A percentile compares a stretch with the other conserved stretches of the same genome.
Evolutionary conservation across 768 basidiomycete species (phyloP).

Genomic region (Phaeotremella skinneri): DNA sequence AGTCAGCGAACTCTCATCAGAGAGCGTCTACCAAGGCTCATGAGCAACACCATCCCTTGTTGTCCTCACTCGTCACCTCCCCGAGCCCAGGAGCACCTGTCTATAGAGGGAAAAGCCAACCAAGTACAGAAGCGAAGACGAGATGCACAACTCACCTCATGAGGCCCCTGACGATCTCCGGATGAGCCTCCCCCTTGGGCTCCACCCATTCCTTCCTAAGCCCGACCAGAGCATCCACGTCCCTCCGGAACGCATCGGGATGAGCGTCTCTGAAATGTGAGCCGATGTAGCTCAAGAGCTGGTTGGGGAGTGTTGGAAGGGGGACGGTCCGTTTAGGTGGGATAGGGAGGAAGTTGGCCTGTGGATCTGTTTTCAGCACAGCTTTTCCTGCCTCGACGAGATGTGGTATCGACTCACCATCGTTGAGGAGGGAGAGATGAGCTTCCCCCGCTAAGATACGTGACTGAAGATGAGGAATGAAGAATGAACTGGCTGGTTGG

Average conservation of each 20-base stretch:
- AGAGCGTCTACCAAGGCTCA: neutral
- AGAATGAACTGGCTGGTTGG: too few relatives aligned
- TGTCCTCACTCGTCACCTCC: neutral
- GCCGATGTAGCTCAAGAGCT: conserved; percentile 66
- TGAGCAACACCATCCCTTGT: neutral
- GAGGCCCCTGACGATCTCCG: conserved; percentile 51
- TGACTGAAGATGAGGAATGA: too few relatives aligned
- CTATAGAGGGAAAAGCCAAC: neutral
- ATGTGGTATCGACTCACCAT: too few relatives aligned
- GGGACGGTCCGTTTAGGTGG: conserved; percentile 47
- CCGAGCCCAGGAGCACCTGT: neutral
- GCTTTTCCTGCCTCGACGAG: too few relatives aligned
- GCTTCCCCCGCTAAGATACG: too few relatives aligned
- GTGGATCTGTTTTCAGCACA: too few relatives aligned
- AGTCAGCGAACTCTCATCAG: neutral
- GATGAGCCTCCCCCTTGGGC: conserved; percentile 59
- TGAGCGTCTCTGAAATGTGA: conserved; percentile 65
- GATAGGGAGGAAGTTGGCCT: conserved; percentile 51
- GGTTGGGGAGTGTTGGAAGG: conserved; percentile 36
- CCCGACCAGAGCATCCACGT: conserved; percentile 68
- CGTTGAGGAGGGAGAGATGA: too few relatives aligned
- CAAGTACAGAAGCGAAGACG: neutral
- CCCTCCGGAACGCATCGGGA: conserved; percentile 78
- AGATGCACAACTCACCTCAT: conserved; percentile 59
- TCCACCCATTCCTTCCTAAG: conserved; percentile 63